These are phyloP conservation scores for Lasiodiplodia sp. DNA, from an alignment of 2,329 filamentous ascomycete species.

Conservation along the genomic window DNA sequence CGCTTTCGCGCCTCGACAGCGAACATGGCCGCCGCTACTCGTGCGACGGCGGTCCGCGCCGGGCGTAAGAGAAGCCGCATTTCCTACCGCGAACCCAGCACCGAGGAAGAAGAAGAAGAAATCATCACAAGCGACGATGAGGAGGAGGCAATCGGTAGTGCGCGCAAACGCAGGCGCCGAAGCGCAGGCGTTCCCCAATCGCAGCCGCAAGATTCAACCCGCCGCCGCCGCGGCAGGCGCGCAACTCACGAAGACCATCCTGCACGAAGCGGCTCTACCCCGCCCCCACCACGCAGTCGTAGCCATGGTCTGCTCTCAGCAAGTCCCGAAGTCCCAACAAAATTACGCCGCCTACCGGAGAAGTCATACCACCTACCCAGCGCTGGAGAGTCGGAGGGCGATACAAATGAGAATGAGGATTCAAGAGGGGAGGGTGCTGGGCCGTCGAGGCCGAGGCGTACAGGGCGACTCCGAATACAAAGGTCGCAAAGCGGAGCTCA, in stretches of 20 bases:
- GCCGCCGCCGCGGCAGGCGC: constrained; percentile 30
- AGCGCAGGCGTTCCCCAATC: not conserved
- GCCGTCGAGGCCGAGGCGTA: constrained; percentile 23
- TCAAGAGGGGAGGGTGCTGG: not conserved
- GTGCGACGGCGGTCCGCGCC: constrained; percentile 30
- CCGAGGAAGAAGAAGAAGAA: constrained; percentile 40
- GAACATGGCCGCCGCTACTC: constrained; percentile 25
- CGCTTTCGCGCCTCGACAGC: not conserved
- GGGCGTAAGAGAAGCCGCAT: constrained; percentile 47
- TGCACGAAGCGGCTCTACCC: constrained; percentile 4
- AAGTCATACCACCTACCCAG: constrained; percentile 30
- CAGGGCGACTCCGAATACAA: constrained; percentile 7
- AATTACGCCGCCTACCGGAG: constrained; percentile 22
- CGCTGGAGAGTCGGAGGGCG: constrained; percentile 15
- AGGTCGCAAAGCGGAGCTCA: constrained; percentile 16
- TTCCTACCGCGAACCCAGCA: constrained; percentile 48
- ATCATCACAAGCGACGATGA: constrained; percentile 5
- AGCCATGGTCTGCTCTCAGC: constrained; percentile 25
- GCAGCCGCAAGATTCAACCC: constrained; percentile 2
- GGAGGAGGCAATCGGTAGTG: not conserved
- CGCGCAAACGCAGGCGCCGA: constrained; percentile 25
- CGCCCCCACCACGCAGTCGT: constrained; percentile 12
- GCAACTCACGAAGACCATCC: constrained; percentile 41
- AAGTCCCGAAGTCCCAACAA: constrained; percentile 27
- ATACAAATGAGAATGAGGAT: constrained; percentile 11